Base-by-base conservation (phyloP, 2,329 filamentous ascomycete genomes). In the Magnaporthiopsis rhizophila region DNA sequence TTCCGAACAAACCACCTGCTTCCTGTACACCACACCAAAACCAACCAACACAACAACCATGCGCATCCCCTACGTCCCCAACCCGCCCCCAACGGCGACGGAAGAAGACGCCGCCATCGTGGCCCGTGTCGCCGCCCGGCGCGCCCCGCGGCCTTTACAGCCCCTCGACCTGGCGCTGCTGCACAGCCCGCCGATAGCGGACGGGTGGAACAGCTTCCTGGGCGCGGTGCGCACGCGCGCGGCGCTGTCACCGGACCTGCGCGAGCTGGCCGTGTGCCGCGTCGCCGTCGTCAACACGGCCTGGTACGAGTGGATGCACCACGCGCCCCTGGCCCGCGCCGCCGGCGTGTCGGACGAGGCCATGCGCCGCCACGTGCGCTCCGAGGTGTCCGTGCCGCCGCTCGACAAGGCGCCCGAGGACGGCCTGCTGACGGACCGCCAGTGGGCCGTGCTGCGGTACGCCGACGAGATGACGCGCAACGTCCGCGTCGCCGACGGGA, bases 291-390 rank as follows among this genome's bases (percentile, higher is more conserved):
- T 91, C 70, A 96, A 96, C 76, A 76, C 82, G 24, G 92, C 92
- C 1, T 91, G 89, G 86, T 96, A 92, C 75, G 92, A 96, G 75
- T 96, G 90, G 91, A 83, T 79, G 50, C 85, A 91, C 64, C 92
- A 96, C 73, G 87, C 87, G 21, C 91, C 91, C 1, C 80, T 94
- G 18, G 82, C 83, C 5, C 78, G 80, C 11, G 77, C 77, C 26
- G 87, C 82, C 0, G 87, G 87, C 6, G 81, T 91, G 6, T 75
- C 77, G 24, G 75, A 80, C 38, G 79, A 77, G 21, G 81, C 78
- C 9, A 75, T 88, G 69, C 77, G 78, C 64, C 72, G 72, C 3
- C 69, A 76, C 5, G 75, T 83, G 50, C 53, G 56, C 28, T 5
- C 15, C 11, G 79, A 77, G 74, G 66, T 67, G 32, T 71, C 75